Percentiles rank a stretch among this genome's conserved stretches.
phyloP scores from a whole-genome alignment of 2,329 filamentous ascomycete species.

The Penicillium oxalicum region DNA sequence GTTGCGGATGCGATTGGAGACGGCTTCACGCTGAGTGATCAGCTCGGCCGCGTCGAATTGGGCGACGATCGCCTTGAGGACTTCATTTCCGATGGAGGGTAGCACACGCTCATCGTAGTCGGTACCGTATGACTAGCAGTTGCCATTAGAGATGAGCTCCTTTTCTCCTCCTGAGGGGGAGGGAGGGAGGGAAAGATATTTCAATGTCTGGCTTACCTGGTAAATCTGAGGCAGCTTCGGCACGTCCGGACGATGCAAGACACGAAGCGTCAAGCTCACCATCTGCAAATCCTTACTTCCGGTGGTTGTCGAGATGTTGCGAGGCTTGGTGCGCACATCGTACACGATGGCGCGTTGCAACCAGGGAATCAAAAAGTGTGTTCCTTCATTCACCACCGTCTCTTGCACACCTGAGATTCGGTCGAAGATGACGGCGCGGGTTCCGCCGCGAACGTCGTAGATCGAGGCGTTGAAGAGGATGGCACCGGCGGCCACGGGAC shows the following conservation, averaged over 20 bases:
- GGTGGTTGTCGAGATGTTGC: slow-evolving; percentile 95
- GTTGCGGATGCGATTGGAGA: slow-evolving; percentile 85
- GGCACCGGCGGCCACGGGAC: slow-evolving; percentile 66
- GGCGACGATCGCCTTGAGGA: slow-evolving; percentile 95
- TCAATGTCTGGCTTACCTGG: slow-evolving; percentile 56
- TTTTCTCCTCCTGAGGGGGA: too few species aligned
- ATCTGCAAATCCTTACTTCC: slow-evolving; percentile 99
- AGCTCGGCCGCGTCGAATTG: slow-evolving; percentile 98
- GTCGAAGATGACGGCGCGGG: slow-evolving; percentile 96
- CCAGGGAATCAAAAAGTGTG: slow-evolving; percentile 94
- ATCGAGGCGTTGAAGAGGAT: slow-evolving; percentile 70
- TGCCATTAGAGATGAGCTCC: too few species aligned
- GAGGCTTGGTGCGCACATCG: slow-evolving; percentile 93
- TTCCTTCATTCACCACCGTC: slow-evolving; percentile 86
- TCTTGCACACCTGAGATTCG: slow-evolving; percentile 88
- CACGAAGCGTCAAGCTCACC: slow-evolving; percentile 95
- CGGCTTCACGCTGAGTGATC: slow-evolving; percentile 97
- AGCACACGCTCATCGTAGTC: slow-evolving; percentile 99
- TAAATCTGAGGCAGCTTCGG: slow-evolving; percentile 93
- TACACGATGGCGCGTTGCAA: slow-evolving; percentile 90
- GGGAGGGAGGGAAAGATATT: slow-evolving; percentile 1
- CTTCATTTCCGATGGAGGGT: slow-evolving; percentile 98
- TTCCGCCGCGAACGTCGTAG: slow-evolving; percentile 95
- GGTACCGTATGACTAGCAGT: slow-evolving; percentile 75
- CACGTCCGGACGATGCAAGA: slow-evolving; percentile 90